Evolutionary conservation across 2,329 filamentous ascomycete genomes (phyloP).

Genomic region (Fusarium palustre): DNA sequence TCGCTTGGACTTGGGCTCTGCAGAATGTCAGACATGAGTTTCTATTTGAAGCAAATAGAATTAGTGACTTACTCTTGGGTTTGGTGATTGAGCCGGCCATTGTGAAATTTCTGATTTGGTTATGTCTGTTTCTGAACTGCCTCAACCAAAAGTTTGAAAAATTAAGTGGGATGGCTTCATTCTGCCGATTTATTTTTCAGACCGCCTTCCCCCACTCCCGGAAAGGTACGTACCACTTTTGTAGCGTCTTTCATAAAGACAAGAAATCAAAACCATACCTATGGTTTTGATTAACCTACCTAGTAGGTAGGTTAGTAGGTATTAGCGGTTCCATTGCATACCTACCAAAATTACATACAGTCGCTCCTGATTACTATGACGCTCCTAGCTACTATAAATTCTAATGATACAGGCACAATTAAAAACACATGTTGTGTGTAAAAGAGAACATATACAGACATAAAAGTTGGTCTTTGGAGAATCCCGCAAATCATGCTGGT

Average conservation of each 20-base stretch:
- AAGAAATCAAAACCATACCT: no score
- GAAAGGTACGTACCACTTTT: constrained; percentile 26
- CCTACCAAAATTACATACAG: no score
- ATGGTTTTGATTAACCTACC: no score
- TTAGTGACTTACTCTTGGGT: constrained; percentile 60
- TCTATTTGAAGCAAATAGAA: fast-evolving
- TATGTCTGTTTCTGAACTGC: constrained; percentile 2
- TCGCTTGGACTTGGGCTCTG: constrained; percentile 96
- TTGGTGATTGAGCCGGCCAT: constrained; percentile 69
- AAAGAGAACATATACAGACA: no score
- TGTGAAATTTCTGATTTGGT: constrained; percentile 38
- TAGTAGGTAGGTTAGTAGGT: no score
- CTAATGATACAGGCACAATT: no score
- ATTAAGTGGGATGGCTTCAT: constrained; percentile 54
- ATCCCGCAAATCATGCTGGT: not conserved
- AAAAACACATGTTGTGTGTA: no score
- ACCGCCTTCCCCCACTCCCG: constrained; percentile 49
- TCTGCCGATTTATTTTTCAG: constrained; percentile 50
- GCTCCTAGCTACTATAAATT: no score
- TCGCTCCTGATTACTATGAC: no score
- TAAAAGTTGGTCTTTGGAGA: not conserved
- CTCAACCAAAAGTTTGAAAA: constrained; percentile 49
- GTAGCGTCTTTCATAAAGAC: no score
- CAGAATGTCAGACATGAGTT: not conserved
- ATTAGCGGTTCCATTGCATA: no score